Evolutionary conservation across 352 stramenopile genomes (phyloP), one percentile per base, ranked within the genome.

Genomic region (Pythium biforme): DNA sequence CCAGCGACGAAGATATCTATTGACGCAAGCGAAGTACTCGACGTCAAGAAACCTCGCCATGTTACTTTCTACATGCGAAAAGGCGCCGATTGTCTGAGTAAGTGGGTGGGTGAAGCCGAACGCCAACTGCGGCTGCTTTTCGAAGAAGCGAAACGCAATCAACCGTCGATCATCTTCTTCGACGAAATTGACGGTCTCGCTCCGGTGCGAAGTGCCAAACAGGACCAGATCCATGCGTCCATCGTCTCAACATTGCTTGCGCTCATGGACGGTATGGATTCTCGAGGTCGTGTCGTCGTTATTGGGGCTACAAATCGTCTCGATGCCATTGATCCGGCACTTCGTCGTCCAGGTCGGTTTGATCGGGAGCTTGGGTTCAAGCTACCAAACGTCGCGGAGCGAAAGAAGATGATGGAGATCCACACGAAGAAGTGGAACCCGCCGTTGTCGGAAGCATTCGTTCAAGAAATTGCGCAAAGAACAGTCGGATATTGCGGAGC

Each of bases 271-370:
- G 92, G 92, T 7, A 88, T 95, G 69, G 83, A 94, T 57, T 76
- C 76, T 0, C 83, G 86, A 19, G 84, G 83, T 49, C 93, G 95
- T 27, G 96, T 99, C 1, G 82, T 99, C 25, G 96, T 99, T n/a
- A 94, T 99, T 57, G 97, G 90, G 17, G 97, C 97, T 6, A 99
- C 97, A 0, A 99, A 99, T 66, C 84, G 97, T n/a, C 79, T 98
- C 8, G 90, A 97, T 70, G 88, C 88, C 3, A 94, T 99, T 37
- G 97, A 99, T 72, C 86, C 92, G 7, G 97, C 97, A 14, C 70
- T 99, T 26, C 80, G 98, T 33, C 80, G 97, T 34, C 95, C 96
- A 12, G 96, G 96, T 17, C 89, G 93, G 0, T 98, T 98, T 53
- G 93, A 98, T 66, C 85, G 92, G 45, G 89, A 97, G 62, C 67